Evolutionary conservation across 2,329 filamentous ascomycete species (phyloP), one percentile per base, ranked within the genome.

Genomic region (Colletotrichum magnum): DNA sequence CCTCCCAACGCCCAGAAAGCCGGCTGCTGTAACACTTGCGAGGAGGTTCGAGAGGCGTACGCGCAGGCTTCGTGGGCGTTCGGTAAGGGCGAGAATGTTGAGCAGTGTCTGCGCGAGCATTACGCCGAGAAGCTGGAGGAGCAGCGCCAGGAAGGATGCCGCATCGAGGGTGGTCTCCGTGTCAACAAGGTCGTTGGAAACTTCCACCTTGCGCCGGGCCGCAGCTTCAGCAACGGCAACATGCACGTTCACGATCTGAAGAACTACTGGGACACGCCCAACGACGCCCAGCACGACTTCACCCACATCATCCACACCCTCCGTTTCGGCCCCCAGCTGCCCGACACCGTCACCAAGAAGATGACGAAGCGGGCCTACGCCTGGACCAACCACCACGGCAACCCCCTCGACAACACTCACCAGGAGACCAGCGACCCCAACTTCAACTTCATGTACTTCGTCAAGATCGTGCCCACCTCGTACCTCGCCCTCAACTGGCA

Each of bases 111-210:
- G 80, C 91, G 95, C 70, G 96, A 99, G 82, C 95, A 98, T 79
- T 99, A 98, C 81, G 89, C 90, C 70, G 93, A 98, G 81, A 92
- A 92, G 75, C 87, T 99, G 69, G 94, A 97, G 77, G 90, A 90
- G 71, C 95, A 98, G 83, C 90, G 95, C 65, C 89, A 91, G 59
- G 97, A 99, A 83, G 96, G 96, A 68, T 99, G 96, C 83, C 93
- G 96, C 58, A 93, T 99, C 72, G 94, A 98, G 80, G 96, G 96
- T 69, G 90, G 90, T 47, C 89, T 99, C 74, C 93, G 94, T 56
- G 97, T 99, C 73, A 99, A 99, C 87, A 99, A 99, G 84, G 96
- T 99, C 28, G 89, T 99, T 63, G 96, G 96, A 65, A 99, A 99
- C 85, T 99, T 99, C 88, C 96, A 99, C 82, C 92, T 99, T 75